These are phyloP conservation scores for Arabidopsis hybrid DNA, from an alignment of 441 rosid genomes.

Conservation along the genomic window DNA sequence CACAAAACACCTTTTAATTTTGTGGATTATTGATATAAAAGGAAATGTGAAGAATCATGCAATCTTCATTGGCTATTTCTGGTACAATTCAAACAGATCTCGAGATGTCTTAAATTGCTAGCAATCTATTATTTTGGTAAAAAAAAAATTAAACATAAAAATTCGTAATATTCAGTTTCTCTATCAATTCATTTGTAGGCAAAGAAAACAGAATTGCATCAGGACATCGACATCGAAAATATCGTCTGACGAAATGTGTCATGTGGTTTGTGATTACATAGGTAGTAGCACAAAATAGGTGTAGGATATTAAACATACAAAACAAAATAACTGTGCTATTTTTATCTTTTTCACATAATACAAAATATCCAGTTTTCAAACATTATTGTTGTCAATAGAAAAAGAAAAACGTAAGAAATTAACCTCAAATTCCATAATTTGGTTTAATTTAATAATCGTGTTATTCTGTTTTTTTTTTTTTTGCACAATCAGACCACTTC, in stretches of 20 bases:
- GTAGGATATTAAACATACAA: conserved; percentile 9
- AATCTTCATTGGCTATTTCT: conserved; percentile 26
- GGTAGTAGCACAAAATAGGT: conserved; percentile 17
- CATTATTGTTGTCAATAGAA: background rate
- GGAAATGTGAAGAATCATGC: conserved; percentile 19
- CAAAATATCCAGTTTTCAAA: background rate
- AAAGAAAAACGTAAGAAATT: background rate
- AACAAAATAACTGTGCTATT: conserved; percentile 13
- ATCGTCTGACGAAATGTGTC: conserved; percentile 39
- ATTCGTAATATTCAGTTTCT: background rate
- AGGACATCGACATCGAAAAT: conserved; percentile 39
- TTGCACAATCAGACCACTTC: conserved; percentile 14
- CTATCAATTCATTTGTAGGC: background rate
- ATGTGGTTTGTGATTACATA: conserved; percentile 37
- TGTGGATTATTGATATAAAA: conserved; percentile 19
- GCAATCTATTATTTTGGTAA: conserved; percentile 26
- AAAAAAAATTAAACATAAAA: background rate
- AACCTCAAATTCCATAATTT: background rate
- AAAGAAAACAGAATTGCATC: conserved; percentile 15
- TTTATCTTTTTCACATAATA: background rate
- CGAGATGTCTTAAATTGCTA: conserved; percentile 7
- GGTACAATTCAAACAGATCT: conserved; percentile 29
- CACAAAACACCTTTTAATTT: conserved; percentile 27
- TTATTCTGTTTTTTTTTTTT: background rate
- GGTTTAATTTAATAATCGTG: background rate